Conservation (phyloP, 192 early-diverging fungal genomes). For the Coemansia asiatica region DNA sequence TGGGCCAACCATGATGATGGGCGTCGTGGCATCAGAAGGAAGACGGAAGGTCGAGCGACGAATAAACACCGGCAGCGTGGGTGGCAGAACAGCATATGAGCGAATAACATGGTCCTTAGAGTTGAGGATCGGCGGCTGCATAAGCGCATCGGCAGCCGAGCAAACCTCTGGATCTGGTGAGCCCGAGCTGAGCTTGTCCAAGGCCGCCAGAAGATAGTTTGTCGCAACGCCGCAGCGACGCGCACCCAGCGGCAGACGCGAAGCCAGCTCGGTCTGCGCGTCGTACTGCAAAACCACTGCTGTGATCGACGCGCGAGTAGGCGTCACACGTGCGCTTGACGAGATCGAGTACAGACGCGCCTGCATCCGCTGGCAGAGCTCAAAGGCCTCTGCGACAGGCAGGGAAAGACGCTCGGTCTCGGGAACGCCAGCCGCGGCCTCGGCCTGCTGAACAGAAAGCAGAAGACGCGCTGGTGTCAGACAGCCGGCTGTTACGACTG, state of each 20-base stretch:
- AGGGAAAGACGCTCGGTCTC: slow-evolving; percentile 55
- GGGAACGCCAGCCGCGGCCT: slow-evolving; percentile 29
- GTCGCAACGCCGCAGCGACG: slow-evolving; percentile 82
- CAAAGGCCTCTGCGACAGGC: slow-evolving; percentile 81
- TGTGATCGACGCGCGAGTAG: slow-evolving; percentile 78
- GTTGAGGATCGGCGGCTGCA: slow-evolving; percentile 13
- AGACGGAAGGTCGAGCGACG: slow-evolving; percentile 88
- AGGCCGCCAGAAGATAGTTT: slow-evolving; percentile 76
- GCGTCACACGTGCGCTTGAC: slow-evolving; percentile 78
- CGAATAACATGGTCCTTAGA: slow-evolving; percentile 27
- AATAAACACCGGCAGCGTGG: slow-evolving; percentile 74
- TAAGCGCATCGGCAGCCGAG: slow-evolving; percentile 21
- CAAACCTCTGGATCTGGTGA: background rate
- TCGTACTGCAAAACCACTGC: slow-evolving; percentile 85
- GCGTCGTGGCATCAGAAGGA: slow-evolving; percentile 73
- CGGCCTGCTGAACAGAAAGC: slow-evolving; percentile 60
- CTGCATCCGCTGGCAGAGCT: slow-evolving; percentile 78
- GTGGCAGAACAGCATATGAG: slow-evolving; percentile 25
- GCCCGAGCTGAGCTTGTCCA: slow-evolving; percentile 1
- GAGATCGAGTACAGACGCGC: slow-evolving; percentile 97
- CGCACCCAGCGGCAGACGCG: slow-evolving; percentile 35
- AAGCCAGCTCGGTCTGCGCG: slow-evolving; percentile 20
- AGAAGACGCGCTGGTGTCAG: slow-evolving; percentile 78
- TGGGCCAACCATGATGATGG: slow-evolving; percentile 98
- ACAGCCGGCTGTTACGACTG: slow-evolving; percentile 60